phyloP scores from a whole-genome alignment of 176 grass and related monocot genomes.

The Guadua angustifolia region DNA sequence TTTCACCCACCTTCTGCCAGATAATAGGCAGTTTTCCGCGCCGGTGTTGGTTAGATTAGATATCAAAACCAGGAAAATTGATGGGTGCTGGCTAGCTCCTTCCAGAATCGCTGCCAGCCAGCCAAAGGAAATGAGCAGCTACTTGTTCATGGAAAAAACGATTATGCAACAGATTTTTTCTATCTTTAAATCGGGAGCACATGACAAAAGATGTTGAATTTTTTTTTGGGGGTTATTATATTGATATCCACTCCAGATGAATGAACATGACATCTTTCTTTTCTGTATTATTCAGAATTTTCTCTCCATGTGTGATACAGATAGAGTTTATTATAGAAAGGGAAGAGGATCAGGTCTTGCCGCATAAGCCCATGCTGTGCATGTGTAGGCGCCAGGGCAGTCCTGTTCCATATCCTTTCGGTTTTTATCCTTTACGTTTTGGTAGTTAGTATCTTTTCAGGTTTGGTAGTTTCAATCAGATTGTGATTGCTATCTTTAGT shows the following conservation, averaged over 20 bases:
- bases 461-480: too few relatives aligned
- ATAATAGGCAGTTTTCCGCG: not conserved
- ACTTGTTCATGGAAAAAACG: not conserved
- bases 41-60: not conserved
- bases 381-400: too few relatives aligned
- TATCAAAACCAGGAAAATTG: not conserved
- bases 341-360: too few relatives aligned
- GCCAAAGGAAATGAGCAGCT: slow-evolving; percentile 17
- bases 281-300: slow-evolving; percentile 22
- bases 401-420: too few relatives aligned
- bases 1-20: not conserved
- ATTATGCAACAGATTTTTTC: slow-evolving; percentile 16
- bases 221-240: not conserved
- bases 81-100: not conserved
- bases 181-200: not conserved
- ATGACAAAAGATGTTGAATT: not conserved
- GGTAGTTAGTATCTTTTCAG: too few relatives aligned
- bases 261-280: not conserved
- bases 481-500: too few relatives aligned
- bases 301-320: not conserved
- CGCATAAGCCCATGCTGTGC: too few relatives aligned
- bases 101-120: not conserved
- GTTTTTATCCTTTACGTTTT: too few relatives aligned
- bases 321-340: too few relatives aligned
- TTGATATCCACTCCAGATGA: not conserved